Percentiles rank a stretch among this genome's conserved stretches.
Conservation (phyloP, 192 early-diverging fungal species). For the Coemansia sp. region DNA sequence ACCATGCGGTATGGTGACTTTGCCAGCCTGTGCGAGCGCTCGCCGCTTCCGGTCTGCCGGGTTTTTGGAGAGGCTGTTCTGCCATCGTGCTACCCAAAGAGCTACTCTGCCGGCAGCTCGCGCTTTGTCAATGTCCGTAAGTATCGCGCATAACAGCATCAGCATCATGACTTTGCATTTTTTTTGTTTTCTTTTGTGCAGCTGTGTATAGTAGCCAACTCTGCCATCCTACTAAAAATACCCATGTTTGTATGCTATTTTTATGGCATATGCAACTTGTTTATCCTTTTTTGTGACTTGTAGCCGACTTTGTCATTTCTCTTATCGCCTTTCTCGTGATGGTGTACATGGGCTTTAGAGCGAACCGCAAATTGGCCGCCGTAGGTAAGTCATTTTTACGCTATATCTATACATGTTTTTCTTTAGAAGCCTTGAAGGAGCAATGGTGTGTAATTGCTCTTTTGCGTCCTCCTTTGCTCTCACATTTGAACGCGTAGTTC, state of each 20-base stretch:
- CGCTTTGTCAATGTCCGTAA: constrained; percentile 50
- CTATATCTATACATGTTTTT: background rate
- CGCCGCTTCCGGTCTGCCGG: constrained; percentile 49
- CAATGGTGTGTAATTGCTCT: background rate
- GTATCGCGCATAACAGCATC: constrained; percentile 5
- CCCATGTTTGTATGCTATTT: background rate
- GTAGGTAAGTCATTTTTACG: constrained; percentile 43
- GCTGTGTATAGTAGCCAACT: background rate
- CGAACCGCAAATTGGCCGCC: constrained; percentile 52
- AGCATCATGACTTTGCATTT: too few relatives aligned
- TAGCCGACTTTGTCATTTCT: constrained; percentile 55
- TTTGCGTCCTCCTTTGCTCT: background rate
- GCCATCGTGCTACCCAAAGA: constrained; percentile 36
- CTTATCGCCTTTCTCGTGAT: constrained; percentile 45
- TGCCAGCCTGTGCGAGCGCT: constrained; percentile 48
- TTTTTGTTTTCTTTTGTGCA: background rate
- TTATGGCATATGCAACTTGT: background rate
- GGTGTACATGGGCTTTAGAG: constrained; percentile 44
- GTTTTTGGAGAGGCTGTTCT: constrained; percentile 40
- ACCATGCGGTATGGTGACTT: constrained; percentile 57
- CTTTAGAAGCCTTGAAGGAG: background rate
- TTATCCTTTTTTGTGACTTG: background rate
- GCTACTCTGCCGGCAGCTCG: constrained; percentile 21
- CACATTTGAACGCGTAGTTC: background rate
- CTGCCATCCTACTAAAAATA: background rate